phyloP scores from a whole-genome alignment of 106 monocot genomes.

The Dendrobium nobile region DNA sequence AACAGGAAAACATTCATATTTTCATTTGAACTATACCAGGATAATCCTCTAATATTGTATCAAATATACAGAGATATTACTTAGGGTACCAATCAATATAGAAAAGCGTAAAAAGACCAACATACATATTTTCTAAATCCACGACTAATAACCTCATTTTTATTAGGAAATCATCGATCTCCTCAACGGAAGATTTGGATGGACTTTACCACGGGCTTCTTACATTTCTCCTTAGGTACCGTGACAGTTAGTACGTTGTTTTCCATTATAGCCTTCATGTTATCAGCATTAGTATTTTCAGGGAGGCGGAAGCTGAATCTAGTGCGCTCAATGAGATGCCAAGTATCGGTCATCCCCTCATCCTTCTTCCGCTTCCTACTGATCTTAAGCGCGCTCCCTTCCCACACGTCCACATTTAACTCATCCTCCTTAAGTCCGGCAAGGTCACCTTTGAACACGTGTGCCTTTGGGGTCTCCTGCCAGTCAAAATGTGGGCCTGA shows the following conservation, averaged over 20 bases:
- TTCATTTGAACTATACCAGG: no score
- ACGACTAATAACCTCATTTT: no score
- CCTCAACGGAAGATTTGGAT: slow-evolving; percentile 9
- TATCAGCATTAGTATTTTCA: slow-evolving; percentile 16
- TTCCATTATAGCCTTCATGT: slow-evolving; percentile 18
- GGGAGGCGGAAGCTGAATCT: slow-evolving; percentile 14
- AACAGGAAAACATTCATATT: no score
- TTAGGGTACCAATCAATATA: no score
- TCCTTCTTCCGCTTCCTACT: slow-evolving; percentile 5
- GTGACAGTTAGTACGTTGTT: slow-evolving; percentile 20
- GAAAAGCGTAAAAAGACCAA: no score
- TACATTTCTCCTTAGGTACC: slow-evolving; percentile 20
- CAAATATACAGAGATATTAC: no score
- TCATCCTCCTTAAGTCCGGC: slow-evolving; percentile 5
- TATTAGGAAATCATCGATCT: neutral
- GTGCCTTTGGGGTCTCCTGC: slow-evolving; percentile 22
- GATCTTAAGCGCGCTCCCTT: slow-evolving; percentile 9
- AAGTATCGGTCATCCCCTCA: slow-evolving; percentile 12
- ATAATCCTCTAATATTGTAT: no score
- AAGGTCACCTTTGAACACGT: slow-evolving; percentile 17
- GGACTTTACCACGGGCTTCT: slow-evolving; percentile 24
- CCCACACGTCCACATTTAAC: slow-evolving; percentile 6
- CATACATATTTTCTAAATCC: no score
- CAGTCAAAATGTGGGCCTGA: slow-evolving; percentile 6
- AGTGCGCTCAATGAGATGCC: slow-evolving; percentile 13